Percentiles rank a stretch among this genome's conserved stretches.
Evolutionary conservation across 306 rosid species (phyloP).

Genomic region (Crataegus laevigata): DNA sequence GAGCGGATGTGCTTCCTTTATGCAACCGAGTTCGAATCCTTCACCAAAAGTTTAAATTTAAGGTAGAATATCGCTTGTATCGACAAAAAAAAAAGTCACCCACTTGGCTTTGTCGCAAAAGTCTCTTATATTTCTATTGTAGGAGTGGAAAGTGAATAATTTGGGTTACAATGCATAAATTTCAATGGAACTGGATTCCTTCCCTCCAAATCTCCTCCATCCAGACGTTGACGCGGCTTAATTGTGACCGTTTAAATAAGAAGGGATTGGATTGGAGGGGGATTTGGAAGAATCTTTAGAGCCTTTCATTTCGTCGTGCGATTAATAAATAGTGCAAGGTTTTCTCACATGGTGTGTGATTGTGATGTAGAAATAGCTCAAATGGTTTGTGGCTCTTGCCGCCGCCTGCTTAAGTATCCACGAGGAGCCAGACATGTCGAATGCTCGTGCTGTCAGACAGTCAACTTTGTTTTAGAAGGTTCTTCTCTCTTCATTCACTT

Average conservation of each 20-base stretch:
- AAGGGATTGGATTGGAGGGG: too few species aligned
- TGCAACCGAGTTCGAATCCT: too few species aligned
- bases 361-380: conserved; percentile 61
- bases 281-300: background rate
- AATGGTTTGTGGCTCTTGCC: conserved; percentile 93
- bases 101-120: too few species aligned
- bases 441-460: conserved; percentile 78
- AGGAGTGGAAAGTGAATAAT: background rate
- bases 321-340: background rate
- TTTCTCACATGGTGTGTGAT: conserved; percentile 3
- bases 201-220: too few species aligned
- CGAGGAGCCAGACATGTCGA: conserved; percentile 63
- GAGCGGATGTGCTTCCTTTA: too few species aligned
- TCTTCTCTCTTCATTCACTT: conserved; percentile 5
- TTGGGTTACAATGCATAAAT: background rate
- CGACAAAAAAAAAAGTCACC: background rate
- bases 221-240: too few species aligned
- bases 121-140: too few species aligned
- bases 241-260: too few species aligned
- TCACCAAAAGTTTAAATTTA: background rate
- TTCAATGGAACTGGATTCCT: background rate
- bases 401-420: conserved; percentile 61
- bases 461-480: conserved; percentile 81
- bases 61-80: background rate
- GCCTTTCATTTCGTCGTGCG: background rate